Base-by-base conservation (phyloP, 1,284 basidiomycete genomes). In the Ganoderma sinense region DNA sequence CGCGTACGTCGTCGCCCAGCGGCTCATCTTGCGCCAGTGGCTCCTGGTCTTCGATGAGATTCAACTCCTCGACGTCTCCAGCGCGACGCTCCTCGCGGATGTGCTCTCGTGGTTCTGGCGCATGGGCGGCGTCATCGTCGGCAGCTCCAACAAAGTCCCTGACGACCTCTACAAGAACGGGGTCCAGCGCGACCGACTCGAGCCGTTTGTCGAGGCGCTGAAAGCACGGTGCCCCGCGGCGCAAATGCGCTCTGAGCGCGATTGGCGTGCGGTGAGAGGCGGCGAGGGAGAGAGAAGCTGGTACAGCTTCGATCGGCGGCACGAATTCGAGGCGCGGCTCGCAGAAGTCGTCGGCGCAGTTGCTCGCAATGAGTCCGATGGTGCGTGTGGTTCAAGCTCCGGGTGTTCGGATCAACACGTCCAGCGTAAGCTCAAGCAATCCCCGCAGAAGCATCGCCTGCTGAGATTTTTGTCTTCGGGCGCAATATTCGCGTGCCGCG, bases 21-120 rank as follows among this genome's bases (percentile, higher is more conserved):
- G 87, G 11, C 85, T 90, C 65, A 75, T 89, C 59, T 80, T 84
- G 4, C 80, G 83, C 26, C 87, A 89, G 61, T 89, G 87, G 85
- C 81, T 89, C 2, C 81, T 91, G 56, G 85, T 89, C 13, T 92
- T 93, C 76, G 91, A 93, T 77, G 91, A 94, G 80, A 82, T 92
- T 1, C 92, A 93, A 76, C 83, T 93, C 2, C 83, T 92, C n/a
- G 91, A 93, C 75, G 88, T 92, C 0, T 89, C 89, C 0, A 89
- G 88, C 66, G 89, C 90, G 0, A 86, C 86, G 1, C 82, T 94
- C 16, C 84, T 93, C 2, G 86, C 90, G n/a, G 87, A 92, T 69
- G 91, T 93, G 1, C 79, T 94, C 7, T 88, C 89, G 31, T 92
- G 90, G 87, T 94, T 89, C 76, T 93, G 91, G 91, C 84, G 91